Conservation (phyloP, 306 rosid species). For the Echinosophora koreensis region DNA sequence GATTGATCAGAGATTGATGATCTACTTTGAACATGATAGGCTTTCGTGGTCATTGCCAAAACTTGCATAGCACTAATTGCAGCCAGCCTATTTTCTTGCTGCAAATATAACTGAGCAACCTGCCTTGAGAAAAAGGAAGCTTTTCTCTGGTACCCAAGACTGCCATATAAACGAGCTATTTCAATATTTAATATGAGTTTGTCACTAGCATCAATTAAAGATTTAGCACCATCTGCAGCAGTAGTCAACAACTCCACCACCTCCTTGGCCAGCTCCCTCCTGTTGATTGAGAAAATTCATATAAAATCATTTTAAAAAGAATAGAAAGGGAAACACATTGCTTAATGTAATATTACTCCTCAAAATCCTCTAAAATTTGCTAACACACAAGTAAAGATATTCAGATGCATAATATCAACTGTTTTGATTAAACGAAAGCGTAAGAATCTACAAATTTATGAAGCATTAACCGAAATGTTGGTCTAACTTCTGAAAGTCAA, state of each 20-base stretch:
- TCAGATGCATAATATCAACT: slow-evolving; percentile 24
- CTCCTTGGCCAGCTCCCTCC: slow-evolving; percentile 94
- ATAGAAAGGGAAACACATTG: slow-evolving; percentile 25
- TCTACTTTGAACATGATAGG: slow-evolving; percentile 95
- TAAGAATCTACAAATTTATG: too few relatives aligned
- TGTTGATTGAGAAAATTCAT: slow-evolving; percentile 50
- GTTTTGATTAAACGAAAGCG: slow-evolving; percentile 24
- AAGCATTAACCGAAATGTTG: slow-evolving; percentile 23
- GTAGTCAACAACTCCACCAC: slow-evolving; percentile 87
- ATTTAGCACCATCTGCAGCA: slow-evolving; percentile 98
- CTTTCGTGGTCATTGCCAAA: slow-evolving; percentile 95
- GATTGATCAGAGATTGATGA: slow-evolving; percentile 63
- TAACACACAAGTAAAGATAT: slow-evolving; percentile 23
- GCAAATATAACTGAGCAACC: slow-evolving; percentile 96
- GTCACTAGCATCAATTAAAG: slow-evolving; percentile 95
- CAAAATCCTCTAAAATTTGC: slow-evolving; percentile 15
- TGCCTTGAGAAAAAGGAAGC: slow-evolving; percentile 97
- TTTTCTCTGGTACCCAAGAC: slow-evolving; percentile 93
- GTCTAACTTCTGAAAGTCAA: slow-evolving; percentile 31
- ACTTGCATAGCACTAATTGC: slow-evolving; percentile 99
- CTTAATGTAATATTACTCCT: slow-evolving; percentile 12
- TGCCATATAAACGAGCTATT: slow-evolving; percentile 96
- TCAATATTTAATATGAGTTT: slow-evolving; percentile 84
- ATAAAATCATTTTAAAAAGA: slow-evolving; percentile 12
- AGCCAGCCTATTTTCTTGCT: slow-evolving; percentile 89